A percentile compares a stretch with the other conserved stretches of the same genome.
These are phyloP conservation scores for Neltuma alba DNA, from an alignment of 306 rosid species.

Conservation along the genomic window DNA sequence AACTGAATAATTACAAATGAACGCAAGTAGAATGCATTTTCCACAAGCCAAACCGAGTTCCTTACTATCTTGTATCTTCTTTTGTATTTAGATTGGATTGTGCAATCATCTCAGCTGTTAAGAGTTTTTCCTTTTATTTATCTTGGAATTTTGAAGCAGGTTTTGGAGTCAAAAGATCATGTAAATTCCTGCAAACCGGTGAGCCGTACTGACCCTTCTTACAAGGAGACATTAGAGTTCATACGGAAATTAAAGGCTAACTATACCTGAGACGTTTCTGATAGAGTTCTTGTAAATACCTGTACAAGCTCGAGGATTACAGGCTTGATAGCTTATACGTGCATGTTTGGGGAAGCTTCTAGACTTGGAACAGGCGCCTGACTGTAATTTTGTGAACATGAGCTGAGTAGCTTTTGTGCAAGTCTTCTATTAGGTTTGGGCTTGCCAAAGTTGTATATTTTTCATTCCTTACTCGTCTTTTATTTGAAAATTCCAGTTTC, in stretches of 20 bases:
- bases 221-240: slow-evolving; percentile 73
- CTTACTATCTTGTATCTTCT: not conserved
- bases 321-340: not conserved
- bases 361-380: slow-evolving; percentile 1
- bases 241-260: slow-evolving; percentile 69
- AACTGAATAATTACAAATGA: not conserved
- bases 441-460: slow-evolving; percentile 33
- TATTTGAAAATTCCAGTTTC: slow-evolving; percentile 17
- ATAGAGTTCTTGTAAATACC: slow-evolving; percentile 19
- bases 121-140: slow-evolving; percentile 18
- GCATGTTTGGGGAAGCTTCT: slow-evolving; percentile 1
- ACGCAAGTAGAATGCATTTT: not conserved
- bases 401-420: slow-evolving; percentile 30
- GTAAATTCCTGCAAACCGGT: slow-evolving; percentile 93
- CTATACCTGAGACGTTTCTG: slow-evolving; percentile 26
- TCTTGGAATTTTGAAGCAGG: slow-evolving; percentile 54
- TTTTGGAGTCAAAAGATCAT: slow-evolving; percentile 94
- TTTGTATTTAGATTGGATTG: not conserved
- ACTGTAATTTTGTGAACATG: not conserved
- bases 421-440: slow-evolving; percentile 35
- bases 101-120: not conserved
- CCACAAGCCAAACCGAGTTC: not conserved
- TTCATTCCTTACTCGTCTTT: not conserved
- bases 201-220: slow-evolving; percentile 81
- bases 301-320: slow-evolving; percentile 28